A percentile compares a stretch with the other conserved stretches of the same genome.
Conservation (phyloP, 1,284 basidiomycete species). For the Polyporus tsugae region DNA sequence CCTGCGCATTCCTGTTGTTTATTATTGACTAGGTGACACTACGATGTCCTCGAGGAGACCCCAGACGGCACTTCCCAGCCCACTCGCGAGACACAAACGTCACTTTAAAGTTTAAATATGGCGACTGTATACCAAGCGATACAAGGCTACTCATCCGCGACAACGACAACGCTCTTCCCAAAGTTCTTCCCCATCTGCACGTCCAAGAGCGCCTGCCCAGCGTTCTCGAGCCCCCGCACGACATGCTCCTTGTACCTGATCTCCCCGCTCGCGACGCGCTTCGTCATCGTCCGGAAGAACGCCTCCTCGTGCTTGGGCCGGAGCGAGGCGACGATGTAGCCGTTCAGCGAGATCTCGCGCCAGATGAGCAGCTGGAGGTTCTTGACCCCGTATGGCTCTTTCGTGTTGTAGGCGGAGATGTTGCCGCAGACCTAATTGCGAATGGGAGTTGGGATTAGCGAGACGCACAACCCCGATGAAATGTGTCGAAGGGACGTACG, state of each 20-base stretch:
- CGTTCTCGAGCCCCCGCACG: conserved; percentile 57
- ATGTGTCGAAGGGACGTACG: conserved; percentile 44
- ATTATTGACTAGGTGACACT: no score
- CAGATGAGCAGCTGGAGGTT: conserved; percentile 51
- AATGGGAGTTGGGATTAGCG: neutral
- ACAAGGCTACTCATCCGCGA: conserved; percentile 48
- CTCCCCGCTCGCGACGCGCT: conserved; percentile 61
- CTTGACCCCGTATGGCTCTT: conserved; percentile 38
- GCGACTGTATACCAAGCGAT: neutral
- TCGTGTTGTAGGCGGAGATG: conserved; percentile 44
- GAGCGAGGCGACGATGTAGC: conserved; percentile 61
- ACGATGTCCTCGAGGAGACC: no score
- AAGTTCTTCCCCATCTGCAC: conserved; percentile 65
- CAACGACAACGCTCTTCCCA: conserved; percentile 63
- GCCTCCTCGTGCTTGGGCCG: conserved; percentile 48
- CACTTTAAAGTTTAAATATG: no score
- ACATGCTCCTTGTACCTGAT: conserved; percentile 68
- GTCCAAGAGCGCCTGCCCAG: conserved; percentile 58
- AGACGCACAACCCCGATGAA: no score
- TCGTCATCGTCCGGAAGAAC: conserved; percentile 62
- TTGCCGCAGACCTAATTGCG: conserved; percentile 35
- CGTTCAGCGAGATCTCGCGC: conserved; percentile 62
- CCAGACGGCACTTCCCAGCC: no score
- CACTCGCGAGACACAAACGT: no score
- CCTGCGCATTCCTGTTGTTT: no score